Conservation (phyloP, 192 early-diverging fungal genomes). For the Phlyctochytrium bullatum region DNA sequence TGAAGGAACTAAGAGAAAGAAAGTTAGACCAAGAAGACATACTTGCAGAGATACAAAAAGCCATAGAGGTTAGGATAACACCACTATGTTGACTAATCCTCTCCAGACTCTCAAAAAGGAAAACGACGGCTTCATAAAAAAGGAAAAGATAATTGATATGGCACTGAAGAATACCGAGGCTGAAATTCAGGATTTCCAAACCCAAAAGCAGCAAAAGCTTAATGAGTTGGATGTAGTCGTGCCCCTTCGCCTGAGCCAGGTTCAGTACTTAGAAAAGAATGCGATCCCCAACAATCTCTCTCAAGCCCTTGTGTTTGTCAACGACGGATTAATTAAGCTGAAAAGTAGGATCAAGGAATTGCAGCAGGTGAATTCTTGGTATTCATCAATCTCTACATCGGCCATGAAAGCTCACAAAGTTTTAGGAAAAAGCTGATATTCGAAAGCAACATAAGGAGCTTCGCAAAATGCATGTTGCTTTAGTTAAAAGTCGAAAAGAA, state of each 20-base stretch:
- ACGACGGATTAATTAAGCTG: constrained; percentile 48
- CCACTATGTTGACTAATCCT: not conserved
- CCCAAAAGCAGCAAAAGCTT: constrained; percentile 62
- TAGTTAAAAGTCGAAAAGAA: constrained; percentile 56
- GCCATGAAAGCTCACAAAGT: no score
- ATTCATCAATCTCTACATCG: not conserved
- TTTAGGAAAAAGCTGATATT: constrained; percentile 64
- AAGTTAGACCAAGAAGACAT: constrained; percentile 57
- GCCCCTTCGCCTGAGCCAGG: constrained; percentile 54
- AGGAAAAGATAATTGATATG: constrained; percentile 57
- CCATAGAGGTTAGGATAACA: constrained; percentile 43
- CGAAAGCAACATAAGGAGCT: constrained; percentile 60
- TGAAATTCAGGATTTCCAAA: constrained; percentile 70
- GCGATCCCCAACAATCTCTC: constrained; percentile 46
- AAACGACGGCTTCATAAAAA: constrained; percentile 59
- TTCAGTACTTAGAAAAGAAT: constrained; percentile 50
- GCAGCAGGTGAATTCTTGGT: constrained; percentile 38
- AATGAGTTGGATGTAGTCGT: constrained; percentile 63
- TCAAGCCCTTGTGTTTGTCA: constrained; percentile 51
- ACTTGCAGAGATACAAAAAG: constrained; percentile 60
- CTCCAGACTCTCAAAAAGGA: constrained; percentile 57
- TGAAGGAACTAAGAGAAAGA: constrained; percentile 49
- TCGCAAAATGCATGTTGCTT: constrained; percentile 54
- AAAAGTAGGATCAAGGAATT: constrained; percentile 54
- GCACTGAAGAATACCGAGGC: constrained; percentile 46